phyloP scores from a whole-genome alignment of 2,329 filamentous ascomycete genomes.

The Venturia oleaginea region DNA sequence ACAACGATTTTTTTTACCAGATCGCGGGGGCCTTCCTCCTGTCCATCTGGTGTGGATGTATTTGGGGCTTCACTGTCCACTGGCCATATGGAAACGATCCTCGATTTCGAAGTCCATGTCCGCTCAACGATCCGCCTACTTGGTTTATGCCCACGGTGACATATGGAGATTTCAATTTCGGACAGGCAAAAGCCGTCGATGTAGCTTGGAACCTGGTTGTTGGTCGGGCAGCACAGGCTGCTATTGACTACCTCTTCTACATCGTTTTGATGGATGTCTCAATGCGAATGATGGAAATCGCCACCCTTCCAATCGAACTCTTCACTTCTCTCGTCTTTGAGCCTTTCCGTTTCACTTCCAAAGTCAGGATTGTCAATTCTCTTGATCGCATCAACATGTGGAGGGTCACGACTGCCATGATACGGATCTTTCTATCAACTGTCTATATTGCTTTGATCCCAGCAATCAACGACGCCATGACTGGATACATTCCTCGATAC shows the following conservation, averaged over 20 bases:
- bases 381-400: background rate
- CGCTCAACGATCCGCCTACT: background rate
- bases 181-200: slow-evolving; percentile 13
- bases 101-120: background rate
- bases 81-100: background rate
- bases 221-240: slow-evolving; percentile 10
- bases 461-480: slow-evolving; percentile 12
- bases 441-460: slow-evolving; percentile 12
- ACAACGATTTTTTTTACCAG: background rate
- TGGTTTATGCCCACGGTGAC: background rate
- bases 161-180: slow-evolving; percentile 2
- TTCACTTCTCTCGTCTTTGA: slow-evolving; percentile 8
- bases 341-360: background rate
- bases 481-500: slow-evolving; percentile 11
- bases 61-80: background rate
- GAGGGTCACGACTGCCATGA: slow-evolving; percentile 10
- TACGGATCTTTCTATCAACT: slow-evolving; percentile 12
- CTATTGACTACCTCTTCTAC: slow-evolving; percentile 5
- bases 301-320: slow-evolving; percentile 8
- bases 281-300: slow-evolving; percentile 10
- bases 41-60: background rate
- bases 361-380: slow-evolving; percentile 1
- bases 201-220: slow-evolving; percentile 13
- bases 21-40: background rate
- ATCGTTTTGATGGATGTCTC: slow-evolving; percentile 11